Conservation (phyloP, 1,139 yeast genomes). For the Chernovozyma sophiae-reginae region DNA sequence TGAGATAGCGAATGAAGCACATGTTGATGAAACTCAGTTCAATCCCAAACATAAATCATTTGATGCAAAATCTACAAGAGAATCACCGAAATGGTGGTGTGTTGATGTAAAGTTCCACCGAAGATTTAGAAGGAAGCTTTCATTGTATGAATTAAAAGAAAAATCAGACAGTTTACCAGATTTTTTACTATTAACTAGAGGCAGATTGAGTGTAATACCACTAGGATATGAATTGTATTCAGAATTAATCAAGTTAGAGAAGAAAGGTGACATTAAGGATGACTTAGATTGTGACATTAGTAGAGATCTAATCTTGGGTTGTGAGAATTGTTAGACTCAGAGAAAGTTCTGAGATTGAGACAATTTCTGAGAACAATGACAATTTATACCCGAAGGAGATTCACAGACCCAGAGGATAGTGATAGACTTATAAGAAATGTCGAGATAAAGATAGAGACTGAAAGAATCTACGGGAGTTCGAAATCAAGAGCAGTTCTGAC, state of each 20-base stretch:
- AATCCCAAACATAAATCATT: conserved; percentile 38
- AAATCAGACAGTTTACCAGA: conserved; percentile 24
- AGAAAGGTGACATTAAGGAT: conserved; percentile 14
- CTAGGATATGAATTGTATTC: conserved; percentile 40
- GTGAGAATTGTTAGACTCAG: too few species aligned
- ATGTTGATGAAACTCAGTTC: conserved; percentile 31
- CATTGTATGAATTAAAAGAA: conserved; percentile 30
- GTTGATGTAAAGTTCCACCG: conserved; percentile 43
- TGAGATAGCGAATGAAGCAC: conserved; percentile 36
- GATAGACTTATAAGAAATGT: too few species aligned
- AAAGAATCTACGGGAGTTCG: too few species aligned
- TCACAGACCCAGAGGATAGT: too few species aligned
- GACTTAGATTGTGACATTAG: conserved; percentile 29
- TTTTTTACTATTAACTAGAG: conserved; percentile 41
- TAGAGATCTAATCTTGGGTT: conserved; percentile 13
- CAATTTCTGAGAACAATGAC: too few species aligned
- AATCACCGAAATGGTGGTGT: conserved; percentile 51
- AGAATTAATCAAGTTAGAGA: conserved; percentile 28
- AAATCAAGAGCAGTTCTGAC: too few species aligned
- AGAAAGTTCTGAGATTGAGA: too few species aligned
- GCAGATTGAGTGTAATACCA: conserved; percentile 47
- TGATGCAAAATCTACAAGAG: conserved; percentile 38
- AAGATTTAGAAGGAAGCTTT: conserved; percentile 34
- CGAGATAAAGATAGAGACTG: too few species aligned
- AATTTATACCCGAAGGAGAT: too few species aligned